Percentiles rank a stretch among this genome's conserved stretches.
phyloP scores from a whole-genome alignment of 2,329 filamentous ascomycete genomes.

The Gliomastix tumulicola region DNA sequence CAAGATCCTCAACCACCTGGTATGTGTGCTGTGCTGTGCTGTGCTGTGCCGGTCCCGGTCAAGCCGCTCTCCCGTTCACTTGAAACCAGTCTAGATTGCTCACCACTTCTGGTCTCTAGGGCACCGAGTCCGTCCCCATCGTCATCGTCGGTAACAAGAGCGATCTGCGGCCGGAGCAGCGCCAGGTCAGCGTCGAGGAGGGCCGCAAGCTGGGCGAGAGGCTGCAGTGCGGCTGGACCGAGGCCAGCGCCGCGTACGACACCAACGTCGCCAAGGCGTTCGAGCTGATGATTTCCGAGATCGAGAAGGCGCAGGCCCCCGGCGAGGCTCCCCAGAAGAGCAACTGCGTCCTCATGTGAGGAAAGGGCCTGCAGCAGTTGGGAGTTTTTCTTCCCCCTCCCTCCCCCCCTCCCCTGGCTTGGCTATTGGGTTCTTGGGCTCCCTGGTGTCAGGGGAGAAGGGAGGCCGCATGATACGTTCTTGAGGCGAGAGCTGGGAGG shows the following conservation, averaged over 20 bases:
- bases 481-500: no score
- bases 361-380: no score
- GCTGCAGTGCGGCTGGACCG: constrained; percentile 88
- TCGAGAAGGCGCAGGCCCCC: constrained; percentile 91
- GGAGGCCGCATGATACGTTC: no score
- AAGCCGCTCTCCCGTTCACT: constrained; percentile 1
- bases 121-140: constrained; percentile 85
- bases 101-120: constrained; percentile 53
- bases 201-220: constrained; percentile 79
- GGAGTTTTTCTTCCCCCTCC: no score
- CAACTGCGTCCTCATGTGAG: constrained; percentile 82
- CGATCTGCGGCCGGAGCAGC: constrained; percentile 85
- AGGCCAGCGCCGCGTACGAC: constrained; percentile 89
- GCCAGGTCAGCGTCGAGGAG: constrained; percentile 81
- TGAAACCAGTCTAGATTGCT: background rate
- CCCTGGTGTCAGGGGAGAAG: no score
- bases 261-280: constrained; percentile 91
- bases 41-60: no score
- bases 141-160: constrained; percentile 97
- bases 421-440: no score
- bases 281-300: constrained; percentile 87
- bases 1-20: constrained; percentile 94
- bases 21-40: no score
- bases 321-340: constrained; percentile 71
- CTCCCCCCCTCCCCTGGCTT: no score